These are phyloP conservation scores for Mycena vulgaris DNA, from an alignment of 768 basidiomycete species.

Conservation along the genomic window DNA sequence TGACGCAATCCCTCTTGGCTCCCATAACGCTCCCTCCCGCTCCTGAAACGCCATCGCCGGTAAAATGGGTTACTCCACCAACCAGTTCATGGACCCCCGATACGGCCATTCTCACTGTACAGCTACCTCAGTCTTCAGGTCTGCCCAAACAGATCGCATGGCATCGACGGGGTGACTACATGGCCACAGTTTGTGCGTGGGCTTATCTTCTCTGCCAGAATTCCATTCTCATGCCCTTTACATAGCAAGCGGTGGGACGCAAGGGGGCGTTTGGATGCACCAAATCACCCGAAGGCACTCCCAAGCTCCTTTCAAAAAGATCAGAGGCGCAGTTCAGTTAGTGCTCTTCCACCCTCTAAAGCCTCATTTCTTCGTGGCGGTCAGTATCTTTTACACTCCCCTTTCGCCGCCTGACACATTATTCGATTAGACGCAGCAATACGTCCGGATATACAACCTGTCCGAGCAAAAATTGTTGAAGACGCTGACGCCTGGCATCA, in stretches of 20 bases:
- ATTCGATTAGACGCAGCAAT: slow-evolving; percentile 87
- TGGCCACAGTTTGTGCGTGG: slow-evolving; percentile 93
- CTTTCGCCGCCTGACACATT: slow-evolving; percentile 33
- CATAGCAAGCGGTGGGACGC: slow-evolving; percentile 75
- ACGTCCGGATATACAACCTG: slow-evolving; percentile 95
- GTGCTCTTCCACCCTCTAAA: slow-evolving; percentile 96
- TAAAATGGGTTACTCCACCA: slow-evolving; percentile 77
- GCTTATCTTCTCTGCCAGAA: neutral
- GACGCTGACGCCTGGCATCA: slow-evolving; percentile 94
- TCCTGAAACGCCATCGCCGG: slow-evolving; percentile 69
- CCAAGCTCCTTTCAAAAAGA: slow-evolving; percentile 97
- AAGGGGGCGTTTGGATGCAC: slow-evolving; percentile 95
- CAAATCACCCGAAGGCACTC: slow-evolving; percentile 95
- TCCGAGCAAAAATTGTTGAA: slow-evolving; percentile 94
- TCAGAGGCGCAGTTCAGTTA: slow-evolving; percentile 91
- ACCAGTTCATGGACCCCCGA: slow-evolving; percentile 65
- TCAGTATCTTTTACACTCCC: slow-evolving; percentile 58
- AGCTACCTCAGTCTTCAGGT: slow-evolving; percentile 77
- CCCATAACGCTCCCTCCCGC: slow-evolving; percentile 76
- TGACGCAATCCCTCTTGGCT: slow-evolving; percentile 74
- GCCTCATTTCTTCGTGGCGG: slow-evolving; percentile 98
- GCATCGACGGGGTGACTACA: slow-evolving; percentile 96
- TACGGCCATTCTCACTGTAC: slow-evolving; percentile 71
- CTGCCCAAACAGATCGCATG: slow-evolving; percentile 87
- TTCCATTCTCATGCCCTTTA: slow-evolving; percentile 29